Percentiles rank a stretch among this genome's conserved stretches.
These are phyloP conservation scores for Galerina sulciceps DNA, from an alignment of 768 basidiomycete genomes.

Conservation along the genomic window DNA sequence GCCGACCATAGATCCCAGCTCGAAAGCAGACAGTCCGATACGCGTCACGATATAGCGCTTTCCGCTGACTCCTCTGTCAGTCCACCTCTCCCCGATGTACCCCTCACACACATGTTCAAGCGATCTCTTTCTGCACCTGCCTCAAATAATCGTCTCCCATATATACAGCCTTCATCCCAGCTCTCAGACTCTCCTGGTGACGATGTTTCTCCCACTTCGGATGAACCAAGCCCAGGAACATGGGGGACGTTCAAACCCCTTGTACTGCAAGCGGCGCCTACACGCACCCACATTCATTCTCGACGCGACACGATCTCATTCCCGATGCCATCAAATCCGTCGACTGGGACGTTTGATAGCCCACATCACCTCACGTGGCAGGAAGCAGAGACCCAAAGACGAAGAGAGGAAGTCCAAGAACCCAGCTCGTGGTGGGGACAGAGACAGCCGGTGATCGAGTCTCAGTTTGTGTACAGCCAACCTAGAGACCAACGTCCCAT, in stretches of 20 bases:
- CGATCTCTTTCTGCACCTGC: slow-evolving; percentile 54
- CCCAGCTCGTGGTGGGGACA: slow-evolving; percentile 26
- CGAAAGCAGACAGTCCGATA: background rate
- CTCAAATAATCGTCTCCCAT: slow-evolving; percentile 12
- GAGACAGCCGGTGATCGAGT: slow-evolving; percentile 8
- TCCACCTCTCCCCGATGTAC: slow-evolving; percentile 43
- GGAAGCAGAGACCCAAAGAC: slow-evolving; percentile 21
- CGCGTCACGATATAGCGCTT: background rate
- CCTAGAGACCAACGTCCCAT: slow-evolving; percentile 9
- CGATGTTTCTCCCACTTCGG: slow-evolving; percentile 17
- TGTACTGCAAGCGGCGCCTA: slow-evolving; percentile 16
- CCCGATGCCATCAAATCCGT: slow-evolving; percentile 25
- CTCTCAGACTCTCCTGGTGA: slow-evolving; percentile 17
- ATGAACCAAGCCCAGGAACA: slow-evolving; percentile 16
- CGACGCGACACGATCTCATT: slow-evolving; percentile 35
- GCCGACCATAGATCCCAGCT: background rate
- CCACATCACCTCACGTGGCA: slow-evolving; percentile 25
- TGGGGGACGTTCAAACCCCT: slow-evolving; percentile 19
- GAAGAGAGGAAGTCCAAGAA: slow-evolving; percentile 21
- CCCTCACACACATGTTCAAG: slow-evolving; percentile 68
- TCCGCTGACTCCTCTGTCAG: slow-evolving; percentile 4
- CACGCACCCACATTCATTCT: slow-evolving; percentile 22
- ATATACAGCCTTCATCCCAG: slow-evolving; percentile 12
- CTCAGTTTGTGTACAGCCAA: slow-evolving; percentile 13
- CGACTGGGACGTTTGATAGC: slow-evolving; percentile 12